Conservation (phyloP, 208 protist genomes). For the Crithidia thermophila region DNA sequence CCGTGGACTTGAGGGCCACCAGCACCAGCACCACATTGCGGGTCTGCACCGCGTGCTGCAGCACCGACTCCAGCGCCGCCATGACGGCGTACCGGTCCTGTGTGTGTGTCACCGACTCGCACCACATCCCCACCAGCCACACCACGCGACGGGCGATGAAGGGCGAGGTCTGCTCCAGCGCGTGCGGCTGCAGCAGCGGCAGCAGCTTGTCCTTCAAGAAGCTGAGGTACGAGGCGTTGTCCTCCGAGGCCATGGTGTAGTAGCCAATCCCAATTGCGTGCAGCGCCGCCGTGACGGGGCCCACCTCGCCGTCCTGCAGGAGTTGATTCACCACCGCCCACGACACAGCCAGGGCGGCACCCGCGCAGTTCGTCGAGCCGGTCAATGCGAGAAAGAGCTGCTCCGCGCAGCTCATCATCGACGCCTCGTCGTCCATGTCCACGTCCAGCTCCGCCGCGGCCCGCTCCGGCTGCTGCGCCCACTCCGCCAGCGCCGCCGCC, state of each 20-base stretch:
- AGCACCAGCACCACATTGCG: conserved; percentile 51
- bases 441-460: conserved; percentile 54
- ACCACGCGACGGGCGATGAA: conserved; percentile 81
- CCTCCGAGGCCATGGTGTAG: conserved; percentile 65
- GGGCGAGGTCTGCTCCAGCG: conserved; percentile 23
- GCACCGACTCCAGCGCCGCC: conserved; percentile 47
- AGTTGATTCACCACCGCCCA: conserved; percentile 65
- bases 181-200: conserved; percentile 50
- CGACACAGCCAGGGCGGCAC: conserved; percentile 25
- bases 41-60: conserved; percentile 31
- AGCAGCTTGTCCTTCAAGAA: conserved; percentile 65
- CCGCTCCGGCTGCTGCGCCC: conserved; percentile 52
- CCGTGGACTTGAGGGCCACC: conserved; percentile 48
- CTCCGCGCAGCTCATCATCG: conserved; percentile 49
- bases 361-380: conserved; percentile 47
- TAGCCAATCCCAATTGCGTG: conserved; percentile 88
- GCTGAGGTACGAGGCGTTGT: conserved; percentile 43
- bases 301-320: conserved; percentile 39
- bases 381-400: conserved; percentile 82
- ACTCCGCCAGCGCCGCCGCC: conserved; percentile 37
- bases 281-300: conserved; percentile 65
- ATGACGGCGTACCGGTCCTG: conserved; percentile 50
- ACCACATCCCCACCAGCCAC: conserved; percentile 91
- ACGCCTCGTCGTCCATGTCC: conserved; percentile 57
- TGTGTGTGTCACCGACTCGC: conserved; percentile 53